A percentile compares a stretch with the other conserved stretches of the same genome.
These are phyloP conservation scores for Hammondia hammondi DNA, from an alignment of 169 alveolate genomes.

Conservation along the genomic window DNA sequence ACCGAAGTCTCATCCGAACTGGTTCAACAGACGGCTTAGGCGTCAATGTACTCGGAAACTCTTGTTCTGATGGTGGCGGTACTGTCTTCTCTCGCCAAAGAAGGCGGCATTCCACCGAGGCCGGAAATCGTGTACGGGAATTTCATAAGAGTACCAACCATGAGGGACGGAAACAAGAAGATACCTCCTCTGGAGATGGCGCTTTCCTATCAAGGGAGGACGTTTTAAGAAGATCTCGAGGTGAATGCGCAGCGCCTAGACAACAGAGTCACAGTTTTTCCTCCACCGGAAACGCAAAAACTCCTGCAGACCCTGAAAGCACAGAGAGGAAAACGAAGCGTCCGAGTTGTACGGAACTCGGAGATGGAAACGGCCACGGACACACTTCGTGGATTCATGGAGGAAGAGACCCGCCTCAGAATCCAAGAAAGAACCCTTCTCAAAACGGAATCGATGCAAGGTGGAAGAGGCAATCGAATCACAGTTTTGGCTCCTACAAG, in stretches of 20 bases:
- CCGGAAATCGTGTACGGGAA: neutral
- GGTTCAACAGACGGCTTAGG: conserved; percentile 25
- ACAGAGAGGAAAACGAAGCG: neutral
- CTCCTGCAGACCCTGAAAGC: neutral
- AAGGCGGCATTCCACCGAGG: conserved; percentile 11
- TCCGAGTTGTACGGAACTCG: neutral
- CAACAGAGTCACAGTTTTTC: neutral
- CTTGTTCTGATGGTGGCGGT: neutral
- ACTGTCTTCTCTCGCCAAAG: neutral
- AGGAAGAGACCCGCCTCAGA: neutral
- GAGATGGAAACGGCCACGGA: neutral
- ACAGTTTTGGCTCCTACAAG: neutral
- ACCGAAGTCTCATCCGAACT: conserved; percentile 71
- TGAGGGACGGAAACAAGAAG: neutral
- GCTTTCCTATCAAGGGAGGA: neutral
- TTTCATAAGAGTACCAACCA: neutral
- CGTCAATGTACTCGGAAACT: neutral
- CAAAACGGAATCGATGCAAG: neutral
- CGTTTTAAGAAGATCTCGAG: neutral
- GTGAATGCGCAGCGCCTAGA: neutral
- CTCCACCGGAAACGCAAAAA: neutral
- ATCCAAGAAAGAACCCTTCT: neutral
- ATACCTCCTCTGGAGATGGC: neutral
- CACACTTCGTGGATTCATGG: neutral
- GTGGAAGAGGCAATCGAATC: neutral